These are phyloP conservation scores for Pyrenochaeta sp. DNA, from an alignment of 2,329 filamentous ascomycete genomes.

Conservation along the genomic window DNA sequence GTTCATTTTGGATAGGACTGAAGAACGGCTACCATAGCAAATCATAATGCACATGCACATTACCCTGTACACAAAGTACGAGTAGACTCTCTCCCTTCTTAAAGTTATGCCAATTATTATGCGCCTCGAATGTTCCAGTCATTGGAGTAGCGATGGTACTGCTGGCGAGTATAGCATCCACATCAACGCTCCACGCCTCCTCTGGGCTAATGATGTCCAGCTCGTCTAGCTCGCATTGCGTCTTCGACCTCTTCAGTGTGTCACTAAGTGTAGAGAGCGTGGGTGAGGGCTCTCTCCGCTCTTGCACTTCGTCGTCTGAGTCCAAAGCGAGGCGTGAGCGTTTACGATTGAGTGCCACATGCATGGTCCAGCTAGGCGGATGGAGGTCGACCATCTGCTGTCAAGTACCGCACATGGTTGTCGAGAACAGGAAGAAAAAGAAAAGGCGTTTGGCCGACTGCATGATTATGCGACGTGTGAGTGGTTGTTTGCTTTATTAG, in stretches of 20 bases:
- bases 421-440: conserved; percentile 5
- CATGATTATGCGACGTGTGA: conserved; percentile 3
- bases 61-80: conserved; percentile 47
- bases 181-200: conserved; percentile 46
- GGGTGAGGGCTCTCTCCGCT: conserved; percentile 29
- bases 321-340: conserved; percentile 42
- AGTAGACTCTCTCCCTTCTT: conserved; percentile 24
- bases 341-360: conserved; percentile 41
- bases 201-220: conserved; percentile 35
- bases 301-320: conserved; percentile 30
- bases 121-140: conserved; percentile 26
- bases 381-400: conserved; percentile 26
- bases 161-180: conserved; percentile 40
- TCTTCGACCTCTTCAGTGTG: conserved; percentile 45
- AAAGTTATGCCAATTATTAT: conserved; percentile 39
- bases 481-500: conserved; percentile 28
- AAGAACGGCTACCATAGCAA: conserved; percentile 40
- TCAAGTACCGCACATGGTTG: not conserved
- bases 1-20: not conserved
- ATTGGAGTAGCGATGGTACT: conserved; percentile 27
- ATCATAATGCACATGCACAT: conserved; percentile 45
- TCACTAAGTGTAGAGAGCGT: conserved; percentile 29
- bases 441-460: not conserved
- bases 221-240: conserved; percentile 47
- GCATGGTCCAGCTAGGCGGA: conserved; percentile 37